Evolutionary conservation across 257 asterid species (phyloP).

Genomic region (Jacaranda copaia): DNA sequence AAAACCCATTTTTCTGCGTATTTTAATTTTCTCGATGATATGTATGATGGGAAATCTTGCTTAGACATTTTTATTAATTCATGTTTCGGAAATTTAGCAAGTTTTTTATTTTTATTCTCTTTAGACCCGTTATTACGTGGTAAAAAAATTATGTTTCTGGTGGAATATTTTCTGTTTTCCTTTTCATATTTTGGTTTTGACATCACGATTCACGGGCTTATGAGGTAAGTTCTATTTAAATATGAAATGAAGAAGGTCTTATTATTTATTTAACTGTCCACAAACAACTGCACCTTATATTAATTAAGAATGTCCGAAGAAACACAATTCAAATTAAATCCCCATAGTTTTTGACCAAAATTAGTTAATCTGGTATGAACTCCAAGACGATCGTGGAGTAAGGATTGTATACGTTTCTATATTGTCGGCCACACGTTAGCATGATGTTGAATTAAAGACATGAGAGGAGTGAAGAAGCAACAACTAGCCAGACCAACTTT

Average conservation of each 20-base stretch:
- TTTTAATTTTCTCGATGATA: neutral
- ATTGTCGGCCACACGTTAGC: neutral
- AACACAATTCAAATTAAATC: too few relatives aligned
- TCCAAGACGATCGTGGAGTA: neutral
- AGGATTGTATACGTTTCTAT: neutral
- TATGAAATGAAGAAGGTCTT: neutral
- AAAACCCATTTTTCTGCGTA: neutral
- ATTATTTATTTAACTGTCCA: neutral
- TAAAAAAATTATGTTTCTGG: neutral
- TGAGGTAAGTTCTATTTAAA: neutral
- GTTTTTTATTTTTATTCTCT: neutral
- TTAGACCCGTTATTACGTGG: neutral
- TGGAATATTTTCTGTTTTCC: neutral
- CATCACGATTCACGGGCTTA: neutral
- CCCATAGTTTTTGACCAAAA: too few relatives aligned
- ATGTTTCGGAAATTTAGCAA: neutral
- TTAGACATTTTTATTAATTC: neutral
- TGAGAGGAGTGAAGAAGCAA: neutral
- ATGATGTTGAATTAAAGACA: too few relatives aligned
- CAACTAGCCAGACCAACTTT: neutral
- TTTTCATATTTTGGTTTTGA: neutral
- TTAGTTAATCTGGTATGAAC: neutral
- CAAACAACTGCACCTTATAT: too few relatives aligned
- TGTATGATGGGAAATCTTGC: neutral
- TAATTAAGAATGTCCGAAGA: too few relatives aligned